These are phyloP conservation scores for Arachis hypogaea DNA, from an alignment of 306 rosid genomes.

Conservation along the genomic window DNA sequence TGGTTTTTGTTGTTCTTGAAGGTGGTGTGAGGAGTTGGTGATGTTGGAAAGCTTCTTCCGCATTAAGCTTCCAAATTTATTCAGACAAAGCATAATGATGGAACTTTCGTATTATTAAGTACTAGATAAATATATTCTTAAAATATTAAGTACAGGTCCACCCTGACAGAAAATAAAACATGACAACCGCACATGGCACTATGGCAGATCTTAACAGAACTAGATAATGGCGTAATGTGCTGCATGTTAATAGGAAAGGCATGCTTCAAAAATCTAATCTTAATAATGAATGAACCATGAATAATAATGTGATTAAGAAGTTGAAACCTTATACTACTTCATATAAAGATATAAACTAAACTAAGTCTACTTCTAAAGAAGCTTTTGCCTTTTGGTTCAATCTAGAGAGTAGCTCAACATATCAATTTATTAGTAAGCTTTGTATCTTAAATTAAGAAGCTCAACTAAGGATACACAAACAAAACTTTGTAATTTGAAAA, in stretches of 20 bases:
- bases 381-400: constrained; percentile 8
- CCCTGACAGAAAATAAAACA: no score
- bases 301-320: neutral
- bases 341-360: neutral
- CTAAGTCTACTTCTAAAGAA: neutral
- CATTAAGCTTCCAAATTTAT: constrained; percentile 53
- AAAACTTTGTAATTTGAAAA: neutral
- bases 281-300: neutral
- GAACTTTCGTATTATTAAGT: no score
- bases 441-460: constrained; percentile 11
- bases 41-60: constrained; percentile 78
- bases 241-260: neutral
- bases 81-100: no score
- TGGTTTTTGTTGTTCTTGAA: constrained; percentile 14
- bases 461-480: constrained; percentile 16
- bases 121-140: no score
- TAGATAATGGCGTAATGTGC: neutral
- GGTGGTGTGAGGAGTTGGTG: constrained; percentile 43
- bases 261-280: neutral
- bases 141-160: no score
- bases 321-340: neutral
- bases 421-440: constrained; percentile 26
- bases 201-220: no score
- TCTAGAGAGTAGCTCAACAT: constrained; percentile 9
- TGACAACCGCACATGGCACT: no score